Conservation (phyloP, 768 basidiomycete genomes). For the Symmetrospora coprosmae region DNA sequence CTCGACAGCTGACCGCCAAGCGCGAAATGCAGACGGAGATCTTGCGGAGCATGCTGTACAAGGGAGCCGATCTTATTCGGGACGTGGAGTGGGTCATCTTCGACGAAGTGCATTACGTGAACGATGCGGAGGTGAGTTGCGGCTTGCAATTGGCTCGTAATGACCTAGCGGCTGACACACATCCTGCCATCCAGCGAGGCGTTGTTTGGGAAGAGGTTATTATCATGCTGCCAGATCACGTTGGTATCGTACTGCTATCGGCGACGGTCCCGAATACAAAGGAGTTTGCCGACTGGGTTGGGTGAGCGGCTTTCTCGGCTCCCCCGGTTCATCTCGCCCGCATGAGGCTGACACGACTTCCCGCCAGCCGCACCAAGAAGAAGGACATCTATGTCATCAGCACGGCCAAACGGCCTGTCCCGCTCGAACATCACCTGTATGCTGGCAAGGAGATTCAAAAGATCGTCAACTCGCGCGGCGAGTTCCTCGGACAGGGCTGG, state of each 20-base stretch:
- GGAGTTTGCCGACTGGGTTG: constrained; percentile 98
- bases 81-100: constrained; percentile 99
- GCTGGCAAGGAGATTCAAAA: constrained; percentile 85
- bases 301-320: constrained; percentile 58
- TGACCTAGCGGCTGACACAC: constrained; percentile 10
- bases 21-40: constrained; percentile 60
- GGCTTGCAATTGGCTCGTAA: background rate
- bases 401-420: constrained; percentile 87
- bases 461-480: constrained; percentile 69
- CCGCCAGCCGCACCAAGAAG: constrained; percentile 91
- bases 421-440: constrained; percentile 90
- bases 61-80: constrained; percentile 92
- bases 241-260: constrained; percentile 89
- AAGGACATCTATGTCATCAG: constrained; percentile 99
- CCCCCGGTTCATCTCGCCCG: background rate
- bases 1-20: background rate
- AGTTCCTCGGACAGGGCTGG: constrained; percentile 59
- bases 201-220: constrained; percentile 99
- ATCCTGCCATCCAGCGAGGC: constrained; percentile 52
- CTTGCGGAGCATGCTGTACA: constrained; percentile 92
- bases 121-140: constrained; percentile 74
- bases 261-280: constrained; percentile 96
- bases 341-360: no score
- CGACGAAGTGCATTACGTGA: constrained; percentile 98
- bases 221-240: constrained; percentile 97